A percentile compares a stretch with the other conserved stretches of the same genome.
Evolutionary conservation across 1,139 yeast genomes (phyloP).

Genomic region (Scheffersomyces titani): DNA sequence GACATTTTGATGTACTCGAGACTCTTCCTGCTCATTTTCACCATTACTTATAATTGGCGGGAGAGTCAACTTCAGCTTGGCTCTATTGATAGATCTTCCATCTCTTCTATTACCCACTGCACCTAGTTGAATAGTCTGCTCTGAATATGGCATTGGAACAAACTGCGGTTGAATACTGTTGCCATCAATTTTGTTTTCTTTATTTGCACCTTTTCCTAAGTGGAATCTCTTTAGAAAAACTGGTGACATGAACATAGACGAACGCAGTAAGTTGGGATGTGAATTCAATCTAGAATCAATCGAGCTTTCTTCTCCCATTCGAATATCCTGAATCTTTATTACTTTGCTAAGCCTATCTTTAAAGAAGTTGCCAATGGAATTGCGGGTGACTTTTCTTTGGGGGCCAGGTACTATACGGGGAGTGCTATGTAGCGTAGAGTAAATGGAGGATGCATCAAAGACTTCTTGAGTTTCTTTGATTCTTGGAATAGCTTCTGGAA

Average conservation of each 20-base stretch:
- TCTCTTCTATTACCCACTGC: neutral
- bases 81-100: neutral
- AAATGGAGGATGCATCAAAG: neutral
- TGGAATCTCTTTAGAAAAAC: slow-evolving; percentile 37
- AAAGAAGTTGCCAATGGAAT: slow-evolving; percentile 14
- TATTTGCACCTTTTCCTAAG: slow-evolving; percentile 4
- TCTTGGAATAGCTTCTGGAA: neutral
- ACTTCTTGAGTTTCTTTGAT: neutral
- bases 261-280: neutral
- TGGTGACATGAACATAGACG: slow-evolving; percentile 26
- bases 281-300: neutral
- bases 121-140: neutral
- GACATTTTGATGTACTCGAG: slow-evolving; percentile 4
- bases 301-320: slow-evolving; percentile 2
- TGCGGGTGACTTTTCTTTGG: slow-evolving; percentile 2
- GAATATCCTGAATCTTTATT: slow-evolving; percentile 10
- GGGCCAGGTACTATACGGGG: neutral
- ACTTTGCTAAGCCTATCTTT: slow-evolving; percentile 22
- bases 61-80: neutral
- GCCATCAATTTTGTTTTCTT: neutral
- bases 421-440: neutral
- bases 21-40: slow-evolving; percentile 6
- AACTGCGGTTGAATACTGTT: slow-evolving; percentile 1
- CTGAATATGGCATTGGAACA: neutral
- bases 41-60: neutral